These are phyloP conservation scores for Tinospora cordifolia DNA, from an alignment of 164 flowering plant species.

Conservation along the genomic window DNA sequence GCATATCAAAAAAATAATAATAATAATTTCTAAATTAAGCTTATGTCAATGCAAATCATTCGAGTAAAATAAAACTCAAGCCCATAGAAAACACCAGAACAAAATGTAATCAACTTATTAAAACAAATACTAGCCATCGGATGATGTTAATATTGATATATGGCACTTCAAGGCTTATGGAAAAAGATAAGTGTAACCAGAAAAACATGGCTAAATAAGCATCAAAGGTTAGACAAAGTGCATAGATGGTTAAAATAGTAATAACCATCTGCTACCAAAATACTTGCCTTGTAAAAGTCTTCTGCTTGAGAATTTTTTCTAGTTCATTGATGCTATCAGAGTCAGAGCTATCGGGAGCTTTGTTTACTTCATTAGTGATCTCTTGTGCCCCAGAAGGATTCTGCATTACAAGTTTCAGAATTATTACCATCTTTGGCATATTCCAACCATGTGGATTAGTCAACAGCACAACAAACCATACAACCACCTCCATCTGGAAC, in stretches of 20 bases:
- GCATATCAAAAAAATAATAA: no score
- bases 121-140: neutral
- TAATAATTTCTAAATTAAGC: no score
- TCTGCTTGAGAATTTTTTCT: constrained; percentile 55
- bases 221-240: neutral
- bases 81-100: neutral
- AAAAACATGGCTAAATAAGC: neutral
- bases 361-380: constrained; percentile 12
- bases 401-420: constrained; percentile 13
- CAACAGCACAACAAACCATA: neutral
- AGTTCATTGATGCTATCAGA: constrained; percentile 37
- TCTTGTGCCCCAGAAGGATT: constrained; percentile 16
- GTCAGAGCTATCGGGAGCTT: constrained; percentile 15
- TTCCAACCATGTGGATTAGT: neutral
- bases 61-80: no score
- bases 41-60: no score
- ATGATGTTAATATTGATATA: no score
- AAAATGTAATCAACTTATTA: neutral
- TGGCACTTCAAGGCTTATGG: no score
- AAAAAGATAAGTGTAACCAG: no score
- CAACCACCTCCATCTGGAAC: neutral
- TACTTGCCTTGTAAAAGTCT: constrained; percentile 72
- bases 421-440: neutral
- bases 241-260: neutral
- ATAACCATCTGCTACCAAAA: neutral